Base-by-base conservation (phyloP, 768 basidiomycete species). In the Zangia roseola region DNA sequence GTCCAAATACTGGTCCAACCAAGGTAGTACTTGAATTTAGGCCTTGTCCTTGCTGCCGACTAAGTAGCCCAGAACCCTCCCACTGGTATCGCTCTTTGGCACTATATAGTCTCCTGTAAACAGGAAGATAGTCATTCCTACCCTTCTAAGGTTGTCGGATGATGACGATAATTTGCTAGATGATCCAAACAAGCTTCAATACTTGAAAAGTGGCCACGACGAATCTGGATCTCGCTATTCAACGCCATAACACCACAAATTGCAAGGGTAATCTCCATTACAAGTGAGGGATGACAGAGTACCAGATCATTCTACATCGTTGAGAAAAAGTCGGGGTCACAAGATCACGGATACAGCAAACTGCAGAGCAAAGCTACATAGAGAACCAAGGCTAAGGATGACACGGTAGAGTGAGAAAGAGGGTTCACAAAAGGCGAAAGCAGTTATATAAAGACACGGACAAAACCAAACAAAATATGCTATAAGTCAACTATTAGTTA, bases 331-430 rank as follows among this genome's bases (percentile, higher is more conserved):
- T 36, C 36, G 21, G 33, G 51, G 54, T 25, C 43, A 43, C 47
- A 40, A 43, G 40, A 43, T 45, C 37, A 54, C 31, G 48, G 55
- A 67, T 67, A 67, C 65, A 69, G 52, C 63, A 61, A 55, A 62
- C 35, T 46, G 43, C 53, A 52, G 38, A 49, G 57, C 62, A 57
- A 52, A 58, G 66, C 66, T 67, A 67, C 66, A 69, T 6, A 19
- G 25, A 43, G 47, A 45, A 48, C 39, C 35, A n/a, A 43, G 37
- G 40, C 44, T 39, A 34, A 34, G 51, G 31, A 31, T 31, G 31
- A 31, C 31, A 31, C 14, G 31, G 31, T 16, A 43, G 35, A 24
- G 41, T 14, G 20, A 41, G 30, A 42, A 19, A 43, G 36, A 40
- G 17, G n/a, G 35, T 34, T 34, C 20, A 44, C 45, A 35, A 28